Evolutionary conservation across 352 stramenopile genomes (phyloP), one percentile per base, ranked within the genome.

Genomic region (Plasmopara halstedii): DNA sequence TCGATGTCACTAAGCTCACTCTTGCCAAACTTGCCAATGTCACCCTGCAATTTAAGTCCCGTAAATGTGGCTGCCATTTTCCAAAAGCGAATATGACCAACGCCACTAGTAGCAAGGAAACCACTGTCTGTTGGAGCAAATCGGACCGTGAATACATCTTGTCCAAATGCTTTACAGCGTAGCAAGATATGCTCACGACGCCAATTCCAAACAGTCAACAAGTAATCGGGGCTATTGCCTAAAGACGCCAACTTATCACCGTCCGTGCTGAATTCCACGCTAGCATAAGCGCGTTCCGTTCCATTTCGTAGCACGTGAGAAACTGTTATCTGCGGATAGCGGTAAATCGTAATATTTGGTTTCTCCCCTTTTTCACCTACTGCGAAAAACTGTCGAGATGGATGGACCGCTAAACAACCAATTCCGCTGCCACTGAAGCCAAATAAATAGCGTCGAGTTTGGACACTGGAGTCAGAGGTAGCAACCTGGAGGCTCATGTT

Each of bases 41-140:
- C 86, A 8, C 93, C 93, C 68, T 98, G 88, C 21, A 98, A 60
- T 65, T 98, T 98, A 6, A 98, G 69, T 2, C 93, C 92, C 8
- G 93, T 98, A 52, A 98, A 98, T 22, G 92, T 98, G n/a, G 72
- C 72, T 23, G 93, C 88, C 87, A 98, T 98, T 49, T 92, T 91
- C 93, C 92, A 98, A 57, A 98, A 96, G 3, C 92, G 86, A 52
- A 98, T 96, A 57, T 98, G 92, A 2, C 89, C 90, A 2, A 94
- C 87, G 35, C 91, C 93, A 34, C 81, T 95, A 0, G 92, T 97
- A 8, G 84, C 91, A 18, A 97, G 70, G 44, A 94, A 89, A 6
- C 88, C 88, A n/a, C 71, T 83, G 54, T 97, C 84, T 11, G 67
- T 67, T 3, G 78, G 80, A 3, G 84, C 85, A 51, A 98, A 98